Conservation (phyloP, 2,329 filamentous ascomycete genomes). For the Ophiostoma fasciatum region DNA sequence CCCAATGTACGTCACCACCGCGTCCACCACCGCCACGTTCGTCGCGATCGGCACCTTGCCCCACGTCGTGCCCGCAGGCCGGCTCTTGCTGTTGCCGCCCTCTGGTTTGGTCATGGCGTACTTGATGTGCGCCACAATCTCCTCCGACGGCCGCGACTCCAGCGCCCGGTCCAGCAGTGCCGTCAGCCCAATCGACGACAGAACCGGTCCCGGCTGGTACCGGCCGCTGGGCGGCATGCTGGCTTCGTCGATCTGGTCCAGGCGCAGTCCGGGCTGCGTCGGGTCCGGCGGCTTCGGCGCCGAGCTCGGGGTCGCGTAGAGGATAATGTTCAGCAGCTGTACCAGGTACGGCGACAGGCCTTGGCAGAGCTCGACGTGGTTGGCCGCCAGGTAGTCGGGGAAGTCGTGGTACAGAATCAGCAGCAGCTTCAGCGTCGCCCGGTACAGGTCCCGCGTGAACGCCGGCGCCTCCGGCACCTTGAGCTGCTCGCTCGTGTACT, state of each 20-base stretch:
- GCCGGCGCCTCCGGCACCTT: conserved; percentile 52
- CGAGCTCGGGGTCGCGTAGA: conserved; percentile 59
- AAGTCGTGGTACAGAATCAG: conserved; percentile 86
- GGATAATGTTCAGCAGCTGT: conserved; percentile 76
- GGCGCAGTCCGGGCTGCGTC: conserved; percentile 57
- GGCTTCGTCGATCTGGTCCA: conserved; percentile 63
- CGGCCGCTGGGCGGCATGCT: conserved; percentile 50
- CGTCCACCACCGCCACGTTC: conserved; percentile 59
- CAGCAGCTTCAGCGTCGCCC: conserved; percentile 67
- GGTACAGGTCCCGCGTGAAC: conserved; percentile 69
- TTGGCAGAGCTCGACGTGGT: conserved; percentile 69
- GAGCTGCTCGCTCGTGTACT: conserved; percentile 64
- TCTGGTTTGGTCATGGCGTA: conserved; percentile 54
- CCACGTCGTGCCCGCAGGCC: conserved; percentile 38
- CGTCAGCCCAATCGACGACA: conserved; percentile 41
- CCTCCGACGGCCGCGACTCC: conserved; percentile 49
- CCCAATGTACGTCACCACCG: conserved; percentile 71
- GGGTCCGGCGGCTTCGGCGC: conserved; percentile 60
- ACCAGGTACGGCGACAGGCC: conserved; percentile 70
- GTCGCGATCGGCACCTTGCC: conserved; percentile 53
- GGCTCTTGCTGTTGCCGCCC: conserved; percentile 37
- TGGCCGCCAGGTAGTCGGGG: conserved; percentile 79
- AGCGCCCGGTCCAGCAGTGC: conserved; percentile 44
- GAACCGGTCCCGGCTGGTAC: conserved; percentile 43
- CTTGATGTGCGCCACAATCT: conserved; percentile 61